These are phyloP conservation scores for Hyaloscypha finlandica DNA, from an alignment of 495 filamentous ascomycete genomes.

Conservation along the genomic window DNA sequence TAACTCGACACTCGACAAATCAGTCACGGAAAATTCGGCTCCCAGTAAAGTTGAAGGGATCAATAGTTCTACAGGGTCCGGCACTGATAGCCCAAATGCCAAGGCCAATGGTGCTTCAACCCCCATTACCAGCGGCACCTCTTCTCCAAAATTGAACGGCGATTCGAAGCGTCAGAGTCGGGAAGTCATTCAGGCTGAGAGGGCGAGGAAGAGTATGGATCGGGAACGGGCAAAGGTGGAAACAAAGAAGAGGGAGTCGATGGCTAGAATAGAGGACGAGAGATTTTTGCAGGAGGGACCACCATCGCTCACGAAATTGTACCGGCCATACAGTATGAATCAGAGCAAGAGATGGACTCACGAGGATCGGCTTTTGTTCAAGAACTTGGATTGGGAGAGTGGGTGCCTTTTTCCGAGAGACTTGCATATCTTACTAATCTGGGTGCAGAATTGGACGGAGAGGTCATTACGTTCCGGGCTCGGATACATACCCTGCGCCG, in stretches of 20 bases:
- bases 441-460: constrained; percentile 47
- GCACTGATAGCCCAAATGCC: background rate
- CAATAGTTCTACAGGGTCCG: constrained; percentile 3
- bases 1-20: constrained; percentile 9
- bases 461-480: constrained; percentile 76
- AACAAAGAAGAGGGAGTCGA: constrained; percentile 42
- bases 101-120: constrained; percentile 42
- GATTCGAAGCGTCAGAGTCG: constrained; percentile 44
- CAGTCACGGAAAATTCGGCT: constrained; percentile 2
- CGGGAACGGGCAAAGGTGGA: constrained; percentile 49
- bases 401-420: constrained; percentile 6
- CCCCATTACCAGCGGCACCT: constrained; percentile 38
- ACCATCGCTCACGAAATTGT: constrained; percentile 37
- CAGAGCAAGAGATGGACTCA: constrained; percentile 32
- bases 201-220: constrained; percentile 52
- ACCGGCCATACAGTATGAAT: constrained; percentile 35
- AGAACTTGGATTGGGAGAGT: constrained; percentile 30
- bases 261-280: constrained; percentile 57
- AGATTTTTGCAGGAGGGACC: constrained; percentile 54
- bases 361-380: constrained; percentile 30
- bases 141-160: constrained; percentile 44
- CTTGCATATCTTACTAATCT: constrained; percentile 7
- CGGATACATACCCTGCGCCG: constrained; percentile 82
- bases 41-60: constrained; percentile 16
- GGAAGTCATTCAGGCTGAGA: constrained; percentile 52